Conservation (phyloP, 2,329 filamentous ascomycete species). For the Exophiala sideris region DNA sequence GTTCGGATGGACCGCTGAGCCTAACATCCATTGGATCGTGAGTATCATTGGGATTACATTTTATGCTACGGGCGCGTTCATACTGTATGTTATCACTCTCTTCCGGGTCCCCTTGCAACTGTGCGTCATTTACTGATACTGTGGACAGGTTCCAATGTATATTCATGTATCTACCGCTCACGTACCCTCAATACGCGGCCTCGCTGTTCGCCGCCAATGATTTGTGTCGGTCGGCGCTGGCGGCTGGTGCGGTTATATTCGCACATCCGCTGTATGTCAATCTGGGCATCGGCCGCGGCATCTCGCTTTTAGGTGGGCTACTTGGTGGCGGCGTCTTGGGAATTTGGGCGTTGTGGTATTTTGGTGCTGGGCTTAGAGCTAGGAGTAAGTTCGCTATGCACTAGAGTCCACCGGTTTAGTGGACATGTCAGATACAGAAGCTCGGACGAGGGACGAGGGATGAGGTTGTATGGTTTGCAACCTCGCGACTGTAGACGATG, state of each 20-base stretch:
- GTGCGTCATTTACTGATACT: neutral
- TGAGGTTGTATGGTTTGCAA: no score
- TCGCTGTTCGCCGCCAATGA: conserved; percentile 31
- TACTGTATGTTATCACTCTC: conserved; percentile 14
- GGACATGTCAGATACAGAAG: neutral
- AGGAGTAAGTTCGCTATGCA: conserved; percentile 52
- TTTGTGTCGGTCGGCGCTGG: conserved; percentile 32
- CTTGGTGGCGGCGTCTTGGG: conserved; percentile 46
- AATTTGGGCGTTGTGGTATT: conserved; percentile 59
- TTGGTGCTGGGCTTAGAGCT: conserved; percentile 52
- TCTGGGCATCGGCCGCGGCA: conserved; percentile 35
- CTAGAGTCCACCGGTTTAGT: neutral
- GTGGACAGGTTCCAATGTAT: conserved; percentile 27
- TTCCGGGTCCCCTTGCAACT: neutral
- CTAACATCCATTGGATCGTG: conserved; percentile 37
- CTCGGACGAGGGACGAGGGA: neutral
- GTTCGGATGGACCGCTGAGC: conserved; percentile 36
- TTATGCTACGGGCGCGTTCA: conserved; percentile 24
- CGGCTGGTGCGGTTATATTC: conserved; percentile 37
- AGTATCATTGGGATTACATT: conserved; percentile 23
- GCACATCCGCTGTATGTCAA: conserved; percentile 36
- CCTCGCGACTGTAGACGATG: no score
- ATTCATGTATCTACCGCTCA: conserved; percentile 29
- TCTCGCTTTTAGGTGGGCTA: conserved; percentile 36
- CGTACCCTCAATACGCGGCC: conserved; percentile 29